Percentiles rank a stretch among this genome's conserved stretches.
Evolutionary conservation across 345 rosid genomes (phyloP).

Genomic region (Moricandia moricandioides): DNA sequence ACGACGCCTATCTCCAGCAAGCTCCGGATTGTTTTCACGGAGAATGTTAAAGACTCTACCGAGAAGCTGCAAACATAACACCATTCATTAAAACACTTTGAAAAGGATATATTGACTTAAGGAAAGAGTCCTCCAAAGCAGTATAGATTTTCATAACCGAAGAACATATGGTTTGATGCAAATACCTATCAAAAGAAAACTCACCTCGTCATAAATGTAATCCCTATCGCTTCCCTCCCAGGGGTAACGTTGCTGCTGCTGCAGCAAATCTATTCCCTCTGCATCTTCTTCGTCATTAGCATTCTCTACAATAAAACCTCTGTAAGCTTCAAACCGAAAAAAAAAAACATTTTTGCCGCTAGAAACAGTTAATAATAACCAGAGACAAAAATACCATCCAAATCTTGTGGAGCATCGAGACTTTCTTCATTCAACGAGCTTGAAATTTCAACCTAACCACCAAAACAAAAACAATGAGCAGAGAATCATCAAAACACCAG

Average conservation of each 20-base stretch:
- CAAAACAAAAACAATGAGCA: conserved; percentile 13
- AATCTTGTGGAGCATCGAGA: conserved; percentile 57
- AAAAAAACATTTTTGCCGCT: background rate
- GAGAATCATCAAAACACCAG: background rate
- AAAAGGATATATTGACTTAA: background rate
- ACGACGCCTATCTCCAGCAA: conserved; percentile 94
- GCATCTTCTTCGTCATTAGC: conserved; percentile 58
- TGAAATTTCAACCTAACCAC: conserved; percentile 57
- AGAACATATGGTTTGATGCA: too few relatives aligned
- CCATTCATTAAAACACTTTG: background rate
- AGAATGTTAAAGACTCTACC: conserved; percentile 85
- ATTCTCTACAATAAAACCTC: conserved; percentile 42
- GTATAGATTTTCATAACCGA: background rate
- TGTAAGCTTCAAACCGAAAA: conserved; percentile 12
- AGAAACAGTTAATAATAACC: background rate
- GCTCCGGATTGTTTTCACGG: conserved; percentile 91
- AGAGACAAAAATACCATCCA: conserved; percentile 50
- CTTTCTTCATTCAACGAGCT: conserved; percentile 61
- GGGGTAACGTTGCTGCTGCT: conserved; percentile 57
- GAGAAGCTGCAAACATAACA: conserved; percentile 66
- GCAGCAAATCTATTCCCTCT: conserved; percentile 43
- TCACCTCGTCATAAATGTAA: conserved; percentile 84
- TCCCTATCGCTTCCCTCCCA: conserved; percentile 98
- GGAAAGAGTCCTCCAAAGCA: background rate
- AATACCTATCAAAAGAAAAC: too few relatives aligned